phyloP scores from a whole-genome alignment of 192 early-diverging fungal genomes.

The Pilobolus umbonatus region DNA sequence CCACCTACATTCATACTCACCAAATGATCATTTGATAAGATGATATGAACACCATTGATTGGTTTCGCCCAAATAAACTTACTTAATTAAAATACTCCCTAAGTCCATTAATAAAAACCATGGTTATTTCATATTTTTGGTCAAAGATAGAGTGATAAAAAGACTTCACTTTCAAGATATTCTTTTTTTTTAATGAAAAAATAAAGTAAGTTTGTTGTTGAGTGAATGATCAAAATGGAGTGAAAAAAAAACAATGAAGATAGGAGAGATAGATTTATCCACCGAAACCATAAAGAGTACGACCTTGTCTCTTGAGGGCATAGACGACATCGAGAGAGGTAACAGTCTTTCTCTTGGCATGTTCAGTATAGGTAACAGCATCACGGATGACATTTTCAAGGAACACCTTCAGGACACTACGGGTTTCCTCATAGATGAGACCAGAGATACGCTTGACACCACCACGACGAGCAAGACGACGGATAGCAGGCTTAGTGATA shows the following conservation, averaged over 20 bases:
- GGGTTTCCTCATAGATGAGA: slow-evolving; percentile 96
- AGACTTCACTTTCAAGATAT: no score
- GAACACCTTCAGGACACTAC: slow-evolving; percentile 95
- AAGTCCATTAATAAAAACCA: no score
- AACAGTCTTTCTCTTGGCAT: slow-evolving; percentile 99
- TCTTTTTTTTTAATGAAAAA: slow-evolving; percentile 11
- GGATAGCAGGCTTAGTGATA: slow-evolving; percentile 62
- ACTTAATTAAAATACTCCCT: no score
- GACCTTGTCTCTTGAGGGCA: slow-evolving; percentile 96
- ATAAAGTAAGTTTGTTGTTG: slow-evolving; percentile 1
- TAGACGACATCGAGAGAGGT: slow-evolving; percentile 99
- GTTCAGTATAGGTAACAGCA: slow-evolving; percentile 97
- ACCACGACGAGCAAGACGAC: slow-evolving; percentile 98
- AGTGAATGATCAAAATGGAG: no score
- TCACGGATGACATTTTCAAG: slow-evolving; percentile 99
- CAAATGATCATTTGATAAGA: no score
- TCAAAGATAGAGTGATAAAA: no score
- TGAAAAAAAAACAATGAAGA: no score
- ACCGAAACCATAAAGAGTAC: slow-evolving; percentile 82
- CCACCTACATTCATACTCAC: no score
- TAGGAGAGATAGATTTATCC: slow-evolving; percentile 49
- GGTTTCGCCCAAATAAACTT: no score
- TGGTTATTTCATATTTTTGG: no score
- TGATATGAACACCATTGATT: no score
- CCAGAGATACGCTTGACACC: slow-evolving; percentile 99